These are phyloP conservation scores for Fusarium sp. DNA, from an alignment of 2,329 filamentous ascomycete genomes.

Conservation along the genomic window DNA sequence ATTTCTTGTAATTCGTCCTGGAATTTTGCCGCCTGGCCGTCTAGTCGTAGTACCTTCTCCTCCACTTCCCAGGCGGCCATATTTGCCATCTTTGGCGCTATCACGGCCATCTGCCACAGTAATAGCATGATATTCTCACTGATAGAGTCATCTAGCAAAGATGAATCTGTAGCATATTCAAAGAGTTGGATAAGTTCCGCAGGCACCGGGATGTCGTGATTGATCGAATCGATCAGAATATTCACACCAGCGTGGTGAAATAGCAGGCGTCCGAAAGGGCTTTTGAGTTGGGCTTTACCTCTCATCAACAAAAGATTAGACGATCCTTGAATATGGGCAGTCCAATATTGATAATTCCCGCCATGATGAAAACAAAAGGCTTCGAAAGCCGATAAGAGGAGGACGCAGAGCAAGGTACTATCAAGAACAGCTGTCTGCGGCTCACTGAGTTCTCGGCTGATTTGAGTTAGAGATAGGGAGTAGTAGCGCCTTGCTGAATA, in stretches of 20 bases:
- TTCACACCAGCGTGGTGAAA: constrained; percentile 7
- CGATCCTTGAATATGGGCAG: constrained; percentile 5
- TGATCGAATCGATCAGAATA: neutral
- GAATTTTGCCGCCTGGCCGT: neutral
- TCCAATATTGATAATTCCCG: neutral
- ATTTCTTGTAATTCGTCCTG: neutral
- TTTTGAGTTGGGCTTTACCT: neutral
- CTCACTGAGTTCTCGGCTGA: neutral
- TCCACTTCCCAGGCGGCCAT: neutral
- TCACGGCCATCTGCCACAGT: neutral
- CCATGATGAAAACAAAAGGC: neutral
- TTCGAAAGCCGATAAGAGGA: constrained; percentile 2
- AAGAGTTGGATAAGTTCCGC: neutral
- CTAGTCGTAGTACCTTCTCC: accelerated
- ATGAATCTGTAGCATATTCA: neutral
- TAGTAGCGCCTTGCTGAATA: neutral
- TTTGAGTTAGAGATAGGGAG: neutral
- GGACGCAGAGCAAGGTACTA: constrained; percentile 1
- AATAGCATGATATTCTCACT: neutral
- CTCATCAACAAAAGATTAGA: neutral
- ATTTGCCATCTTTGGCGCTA: neutral
- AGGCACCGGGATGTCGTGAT: neutral
- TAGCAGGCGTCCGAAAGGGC: neutral
- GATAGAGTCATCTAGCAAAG: neutral
- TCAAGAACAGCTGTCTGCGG: neutral